Conservation (phyloP, 1,284 basidiomycete species). For the Blastosporella zonata region DNA sequence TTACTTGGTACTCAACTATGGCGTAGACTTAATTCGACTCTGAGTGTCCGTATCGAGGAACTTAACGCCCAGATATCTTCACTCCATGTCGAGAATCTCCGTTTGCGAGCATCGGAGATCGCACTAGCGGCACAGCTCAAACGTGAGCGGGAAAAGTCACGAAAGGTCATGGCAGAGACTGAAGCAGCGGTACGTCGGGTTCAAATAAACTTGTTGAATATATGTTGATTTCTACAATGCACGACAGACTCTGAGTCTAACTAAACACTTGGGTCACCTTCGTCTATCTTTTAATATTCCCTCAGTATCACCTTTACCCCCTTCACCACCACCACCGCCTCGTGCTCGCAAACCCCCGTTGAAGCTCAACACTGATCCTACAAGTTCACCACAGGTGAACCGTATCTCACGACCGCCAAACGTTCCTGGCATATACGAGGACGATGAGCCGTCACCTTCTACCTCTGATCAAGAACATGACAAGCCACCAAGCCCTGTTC, state of each 20-base stretch:
- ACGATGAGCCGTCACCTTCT: slow-evolving; percentile 52
- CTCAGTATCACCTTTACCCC: slow-evolving; percentile 35
- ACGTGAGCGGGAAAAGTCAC: slow-evolving; percentile 72
- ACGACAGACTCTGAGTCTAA: slow-evolving; percentile 55
- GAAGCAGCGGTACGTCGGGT: slow-evolving; percentile 62
- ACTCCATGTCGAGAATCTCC: slow-evolving; percentile 76
- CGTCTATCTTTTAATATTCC: slow-evolving; percentile 57
- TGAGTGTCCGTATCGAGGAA: slow-evolving; percentile 79
- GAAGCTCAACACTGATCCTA: slow-evolving; percentile 34
- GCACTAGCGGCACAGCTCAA: slow-evolving; percentile 70
- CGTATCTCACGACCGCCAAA: slow-evolving; percentile 65
- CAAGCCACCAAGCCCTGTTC: slow-evolving; percentile 36
- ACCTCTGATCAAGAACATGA: slow-evolving; percentile 39
- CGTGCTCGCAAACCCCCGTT: slow-evolving; percentile 37
- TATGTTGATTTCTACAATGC: slow-evolving; percentile 12
- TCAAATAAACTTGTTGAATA: slow-evolving; percentile 10
- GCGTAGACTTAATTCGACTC: slow-evolving; percentile 72
- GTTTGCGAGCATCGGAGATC: slow-evolving; percentile 75
- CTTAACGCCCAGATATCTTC: slow-evolving; percentile 76
- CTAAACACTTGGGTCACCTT: slow-evolving; percentile 62
- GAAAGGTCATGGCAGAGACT: slow-evolving; percentile 64
- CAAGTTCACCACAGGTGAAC: slow-evolving; percentile 45
- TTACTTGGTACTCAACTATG: slow-evolving; percentile 10
- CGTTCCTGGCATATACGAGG: slow-evolving; percentile 64
- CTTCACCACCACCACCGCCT: slow-evolving; percentile 50